Evolutionary conservation across 164 flowering plant species (phyloP).

Genomic region (Aristolochia contorta): DNA sequence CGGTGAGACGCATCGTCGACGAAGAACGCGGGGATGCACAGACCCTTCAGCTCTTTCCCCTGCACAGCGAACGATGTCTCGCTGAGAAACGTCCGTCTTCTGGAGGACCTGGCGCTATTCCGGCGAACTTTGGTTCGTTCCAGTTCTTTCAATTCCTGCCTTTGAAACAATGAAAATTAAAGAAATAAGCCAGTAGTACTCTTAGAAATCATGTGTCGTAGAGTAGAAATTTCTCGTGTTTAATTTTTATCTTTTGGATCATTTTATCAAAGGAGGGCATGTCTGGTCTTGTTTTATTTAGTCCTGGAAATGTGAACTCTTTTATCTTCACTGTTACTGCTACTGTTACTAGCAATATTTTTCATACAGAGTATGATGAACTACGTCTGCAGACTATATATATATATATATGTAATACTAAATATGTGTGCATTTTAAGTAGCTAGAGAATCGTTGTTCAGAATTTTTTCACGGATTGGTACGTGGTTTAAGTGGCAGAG

Average conservation of each 20-base stretch:
- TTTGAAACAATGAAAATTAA: slow-evolving; percentile 31
- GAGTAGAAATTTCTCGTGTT: background rate
- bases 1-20: background rate
- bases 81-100: slow-evolving; percentile 4
- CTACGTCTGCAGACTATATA: too few species aligned
- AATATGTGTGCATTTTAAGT: too few species aligned
- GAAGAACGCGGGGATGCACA: slow-evolving; percentile 20
- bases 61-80: slow-evolving; percentile 16
- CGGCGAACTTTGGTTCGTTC: slow-evolving; percentile 14
- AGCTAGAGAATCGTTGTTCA: too few species aligned
- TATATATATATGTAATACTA: too few species aligned
- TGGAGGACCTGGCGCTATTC: background rate
- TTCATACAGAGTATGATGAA: slow-evolving; percentile 18
- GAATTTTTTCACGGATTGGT: too few species aligned
- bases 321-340: background rate
- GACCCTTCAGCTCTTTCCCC: slow-evolving; percentile 67
- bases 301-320: slow-evolving; percentile 19
- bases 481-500: too few species aligned
- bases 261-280: background rate
- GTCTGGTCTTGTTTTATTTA: slow-evolving; percentile 3
- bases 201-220: background rate
- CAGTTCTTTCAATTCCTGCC: slow-evolving; percentile 72
- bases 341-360: slow-evolving; percentile 14
- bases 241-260: too few species aligned
- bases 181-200: background rate